phyloP scores from a whole-genome alignment of 2,329 filamentous ascomycete species.

The Nemania sp. region DNA sequence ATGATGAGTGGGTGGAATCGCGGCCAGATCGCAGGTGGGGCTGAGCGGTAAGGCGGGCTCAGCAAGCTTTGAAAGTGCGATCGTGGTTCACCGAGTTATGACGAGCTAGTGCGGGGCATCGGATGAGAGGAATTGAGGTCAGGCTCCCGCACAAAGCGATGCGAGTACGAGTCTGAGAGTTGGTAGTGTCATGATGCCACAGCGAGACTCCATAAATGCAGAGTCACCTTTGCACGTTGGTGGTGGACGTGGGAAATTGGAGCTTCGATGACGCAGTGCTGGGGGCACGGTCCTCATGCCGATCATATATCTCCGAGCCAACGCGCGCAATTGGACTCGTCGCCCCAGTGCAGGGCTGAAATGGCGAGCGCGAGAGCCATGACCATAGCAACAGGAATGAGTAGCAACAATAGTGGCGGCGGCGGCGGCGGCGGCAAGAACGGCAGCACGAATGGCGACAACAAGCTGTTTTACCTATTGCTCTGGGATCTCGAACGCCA shows the following conservation, averaged over 20 bases:
- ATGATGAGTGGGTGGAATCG: conserved; percentile 10
- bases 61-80: conserved; percentile 1
- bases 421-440: background rate
- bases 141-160: background rate
- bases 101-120: conserved; percentile 15
- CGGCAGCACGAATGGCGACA: background rate
- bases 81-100: conserved; percentile 9
- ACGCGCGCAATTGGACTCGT: conserved; percentile 24
- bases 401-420: background rate
- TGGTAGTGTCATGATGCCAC: conserved; percentile 5
- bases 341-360: conserved; percentile 15
- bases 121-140: conserved; percentile 2
- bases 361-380: conserved; percentile 9
- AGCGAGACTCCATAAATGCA: conserved; percentile 1
- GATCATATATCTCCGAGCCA: conserved; percentile 27
- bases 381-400: background rate
- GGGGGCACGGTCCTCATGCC: conserved; percentile 33
- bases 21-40: conserved; percentile 20
- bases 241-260: conserved; percentile 21
- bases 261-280: conserved; percentile 38
- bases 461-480: background rate
- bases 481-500: conserved; percentile 32
- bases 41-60: conserved; percentile 14
- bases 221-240: conserved; percentile 4
- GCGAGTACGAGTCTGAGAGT: background rate